Evolutionary conservation across 768 basidiomycete species (phyloP).

Genomic region (Mycena haematopus): DNA sequence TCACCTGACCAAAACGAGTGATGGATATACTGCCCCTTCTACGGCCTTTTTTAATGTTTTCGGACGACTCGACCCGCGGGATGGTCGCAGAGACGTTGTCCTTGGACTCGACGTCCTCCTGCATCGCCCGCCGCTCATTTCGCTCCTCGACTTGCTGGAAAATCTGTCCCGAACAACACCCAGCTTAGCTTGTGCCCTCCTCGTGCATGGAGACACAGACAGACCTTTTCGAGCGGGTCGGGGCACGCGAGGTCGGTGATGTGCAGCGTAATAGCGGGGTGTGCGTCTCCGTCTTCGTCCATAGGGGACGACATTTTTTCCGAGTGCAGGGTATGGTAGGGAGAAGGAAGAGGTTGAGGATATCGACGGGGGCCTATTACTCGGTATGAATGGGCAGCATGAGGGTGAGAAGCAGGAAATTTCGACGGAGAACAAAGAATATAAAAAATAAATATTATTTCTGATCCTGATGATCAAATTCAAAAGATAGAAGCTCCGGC

Average conservation of each 20-base stretch:
- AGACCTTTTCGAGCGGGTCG: slow-evolving; percentile 43
- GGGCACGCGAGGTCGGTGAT: slow-evolving; percentile 28
- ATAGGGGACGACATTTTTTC: neutral
- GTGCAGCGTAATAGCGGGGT: neutral
- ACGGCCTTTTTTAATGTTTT: slow-evolving; percentile 41
- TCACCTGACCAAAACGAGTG: slow-evolving; percentile 66
- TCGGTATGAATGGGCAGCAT: neutral
- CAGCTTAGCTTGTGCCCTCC: neutral
- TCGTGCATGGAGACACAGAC: slow-evolving; percentile 1
- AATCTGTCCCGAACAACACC: slow-evolving; percentile 46
- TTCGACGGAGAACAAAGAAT: neutral
- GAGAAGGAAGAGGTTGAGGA: neutral
- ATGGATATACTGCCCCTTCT: slow-evolving; percentile 62
- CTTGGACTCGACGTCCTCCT: slow-evolving; percentile 32
- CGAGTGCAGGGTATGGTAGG: neutral
- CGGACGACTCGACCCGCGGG: slow-evolving; percentile 32
- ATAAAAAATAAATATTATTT: neutral
- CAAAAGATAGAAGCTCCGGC: neutral
- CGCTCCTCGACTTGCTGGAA: slow-evolving; percentile 65
- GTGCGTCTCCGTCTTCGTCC: neutral
- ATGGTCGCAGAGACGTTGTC: slow-evolving; percentile 28
- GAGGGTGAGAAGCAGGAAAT: neutral
- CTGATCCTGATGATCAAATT: neutral
- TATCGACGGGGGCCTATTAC: neutral
- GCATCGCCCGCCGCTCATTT: slow-evolving; percentile 55